Evolutionary conservation across 1,284 basidiomycete genomes (phyloP), one percentile per base, ranked within the genome.

Genomic region (Leccinum solheimii): DNA sequence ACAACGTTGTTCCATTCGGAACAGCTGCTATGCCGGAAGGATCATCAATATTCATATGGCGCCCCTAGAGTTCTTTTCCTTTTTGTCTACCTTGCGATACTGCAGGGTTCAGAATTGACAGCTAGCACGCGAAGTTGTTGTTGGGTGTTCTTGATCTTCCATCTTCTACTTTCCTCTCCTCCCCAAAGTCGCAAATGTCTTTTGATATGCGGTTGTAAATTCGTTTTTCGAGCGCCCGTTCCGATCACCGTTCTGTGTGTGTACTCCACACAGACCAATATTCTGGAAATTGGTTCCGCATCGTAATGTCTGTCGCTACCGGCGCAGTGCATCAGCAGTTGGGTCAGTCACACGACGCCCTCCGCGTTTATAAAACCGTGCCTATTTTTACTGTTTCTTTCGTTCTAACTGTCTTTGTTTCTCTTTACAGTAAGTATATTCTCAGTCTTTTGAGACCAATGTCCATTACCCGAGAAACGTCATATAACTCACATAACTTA

Each of bases 11-110:
- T 62, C 34, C 23, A 27, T 26, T 50, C 2, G 49, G 57, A 48
- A 49, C 10, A 67, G 58, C 50, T 40, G 59, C 57, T 50, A 45
- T 62, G 57, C 67, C 68, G 68, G 68, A 69, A 69, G 71, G 71
- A 69, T 69, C 68, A 66, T 69, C 62, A 11, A 50, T 51, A 32
- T 40, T 48, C 53, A 43, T 55, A 38, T 53, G 11, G 26, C 34
- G 10, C 11, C n/a, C 58, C 23, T n/a, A 11, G 36, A n/a, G 38
- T 58, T 30, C 6, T 30, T 36, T 63, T 49, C 2, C 14, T 53
- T 34, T 53, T 52, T 52, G 34, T 34, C 23, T 26, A 16, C 23
- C 9, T 49, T 14, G 48, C 23, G 23, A 49, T 49, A 23, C 11
- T 21, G 48, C 48, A 49, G 23, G 48, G 48, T 26, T 49, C 48